A percentile compares a stretch with the other conserved stretches of the same genome.
phyloP scores from a whole-genome alignment of 2,329 filamentous ascomycete genomes.

The Colletotrichum horii region DNA sequence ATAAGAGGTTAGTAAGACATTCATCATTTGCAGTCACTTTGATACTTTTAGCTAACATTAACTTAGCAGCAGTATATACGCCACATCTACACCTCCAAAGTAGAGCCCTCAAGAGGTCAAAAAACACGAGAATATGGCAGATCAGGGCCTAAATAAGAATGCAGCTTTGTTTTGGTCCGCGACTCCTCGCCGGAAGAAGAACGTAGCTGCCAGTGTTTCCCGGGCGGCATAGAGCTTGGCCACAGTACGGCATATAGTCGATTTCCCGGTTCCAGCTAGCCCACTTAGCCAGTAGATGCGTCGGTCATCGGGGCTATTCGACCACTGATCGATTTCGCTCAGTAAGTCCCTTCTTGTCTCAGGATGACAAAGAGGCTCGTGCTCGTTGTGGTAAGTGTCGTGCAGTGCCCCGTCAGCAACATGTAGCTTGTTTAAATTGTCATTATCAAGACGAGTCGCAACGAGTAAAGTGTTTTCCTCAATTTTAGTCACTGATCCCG shows the following conservation, averaged over 20 bases:
- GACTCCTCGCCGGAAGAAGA: slow-evolving; percentile 48
- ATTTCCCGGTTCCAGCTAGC: slow-evolving; percentile 25
- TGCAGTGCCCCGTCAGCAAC: not conserved
- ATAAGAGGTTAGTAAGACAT: too few species aligned
- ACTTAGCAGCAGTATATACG: too few species aligned
- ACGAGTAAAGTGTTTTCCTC: not conserved
- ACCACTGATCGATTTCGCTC: not conserved
- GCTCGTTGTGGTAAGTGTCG: not conserved
- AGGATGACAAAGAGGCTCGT: not conserved
- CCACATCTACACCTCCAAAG: too few species aligned
- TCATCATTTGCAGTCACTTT: too few species aligned
- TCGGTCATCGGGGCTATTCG: not conserved
- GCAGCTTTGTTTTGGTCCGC: slow-evolving; percentile 35
- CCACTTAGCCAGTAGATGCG: not conserved
- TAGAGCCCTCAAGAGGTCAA: too few species aligned
- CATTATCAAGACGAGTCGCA: not conserved
- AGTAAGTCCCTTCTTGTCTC: not conserved
- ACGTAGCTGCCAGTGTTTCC: slow-evolving; percentile 33
- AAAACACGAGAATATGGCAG: too few species aligned
- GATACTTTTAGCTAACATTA: too few species aligned
- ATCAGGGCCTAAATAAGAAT: too few species aligned
- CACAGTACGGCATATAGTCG: slow-evolving; percentile 22
- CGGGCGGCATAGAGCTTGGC: not conserved
- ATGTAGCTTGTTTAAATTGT: not conserved
- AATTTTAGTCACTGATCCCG: not conserved